Base-by-base conservation (phyloP, 169 alveolate genomes). In the Cryptosporidium parvum region DNA sequence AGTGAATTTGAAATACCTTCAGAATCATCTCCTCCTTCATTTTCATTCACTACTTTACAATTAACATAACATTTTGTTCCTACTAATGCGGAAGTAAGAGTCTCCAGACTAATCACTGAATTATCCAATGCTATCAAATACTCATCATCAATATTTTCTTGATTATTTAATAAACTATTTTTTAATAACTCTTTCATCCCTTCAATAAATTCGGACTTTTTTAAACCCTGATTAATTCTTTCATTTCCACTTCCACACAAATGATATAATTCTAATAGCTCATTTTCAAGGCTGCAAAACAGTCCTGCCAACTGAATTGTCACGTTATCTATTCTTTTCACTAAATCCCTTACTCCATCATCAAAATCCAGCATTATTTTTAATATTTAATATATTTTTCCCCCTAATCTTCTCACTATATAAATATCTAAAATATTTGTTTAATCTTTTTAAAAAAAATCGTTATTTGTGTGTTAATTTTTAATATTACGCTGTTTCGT, bases 251-350 rank as follows among this genome's bases (percentile, higher is more conserved):
- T 44, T 26, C 70, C 67, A 58, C 68, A 45, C 18, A 80, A 29
- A 23, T 29, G 45, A 80, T 80, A 80, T 18, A 80, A 21, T n/a
- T 65, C 75, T 14, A 31, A 37, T 37, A 80, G 23, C 68, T 80
- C 89, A 59, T 62, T 56, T 45, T 80, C 89, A 12, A 80, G 67
- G 29, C 56, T 44, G 33, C 72, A 80, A 42, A 80, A 80, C 44
- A 80, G 56, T 44, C 67, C 75, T 8, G 89, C 75, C 39, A 80
- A 26, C 12, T 65, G 56, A 21, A 65, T 80, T 39, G 89, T 80
- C 26, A 80, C 89, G 18, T 59, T 80, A 35, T 80, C 89, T 62
- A 80, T 65, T 62, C 89, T 80, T 59, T 80, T 59, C 31, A 80
- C 86, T 35, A 73, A 53, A 73, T 73, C 86, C 39, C 68, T 52